A percentile compares a stretch with the other conserved stretches of the same genome.
These are phyloP conservation scores for Epichloe coenophiala DNA, from an alignment of 2,329 filamentous ascomycete genomes.

Conservation along the genomic window DNA sequence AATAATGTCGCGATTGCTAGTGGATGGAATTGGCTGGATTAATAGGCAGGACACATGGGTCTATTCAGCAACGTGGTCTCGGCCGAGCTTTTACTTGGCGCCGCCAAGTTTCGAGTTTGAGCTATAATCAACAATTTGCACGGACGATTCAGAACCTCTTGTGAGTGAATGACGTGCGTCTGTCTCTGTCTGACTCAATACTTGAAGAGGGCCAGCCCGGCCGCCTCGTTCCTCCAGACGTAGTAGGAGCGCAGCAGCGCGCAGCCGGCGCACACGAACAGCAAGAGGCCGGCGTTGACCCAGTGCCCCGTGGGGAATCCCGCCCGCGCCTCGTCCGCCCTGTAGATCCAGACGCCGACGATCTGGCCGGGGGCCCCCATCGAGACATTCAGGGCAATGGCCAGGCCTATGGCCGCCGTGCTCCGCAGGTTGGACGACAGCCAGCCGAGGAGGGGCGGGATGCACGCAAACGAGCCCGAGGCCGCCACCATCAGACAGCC, in stretches of 20 bases:
- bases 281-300: conserved; percentile 46
- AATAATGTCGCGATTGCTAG: neutral
- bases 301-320: conserved; percentile 62
- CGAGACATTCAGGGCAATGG: conserved; percentile 57
- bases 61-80: too few species aligned
- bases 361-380: conserved; percentile 58
- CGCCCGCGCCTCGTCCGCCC: conserved; percentile 41
- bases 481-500: conserved; percentile 56
- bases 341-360: conserved; percentile 62
- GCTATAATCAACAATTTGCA: too few species aligned
- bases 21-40: neutral
- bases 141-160: too few species aligned
- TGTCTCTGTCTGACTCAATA: neutral
- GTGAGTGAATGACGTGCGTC: too few species aligned
- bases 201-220: neutral
- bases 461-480: conserved; percentile 53
- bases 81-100: too few species aligned
- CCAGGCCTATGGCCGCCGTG: conserved; percentile 52
- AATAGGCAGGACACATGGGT: too few species aligned
- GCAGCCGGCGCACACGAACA: conserved; percentile 32
- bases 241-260: neutral
- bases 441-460: conserved; percentile 60
- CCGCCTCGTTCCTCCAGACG: neutral
- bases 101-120: too few species aligned
- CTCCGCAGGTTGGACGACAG: conserved; percentile 53